Conservation (phyloP, 2,329 filamentous ascomycete species). For the Parascedosporium putredinis region DNA sequence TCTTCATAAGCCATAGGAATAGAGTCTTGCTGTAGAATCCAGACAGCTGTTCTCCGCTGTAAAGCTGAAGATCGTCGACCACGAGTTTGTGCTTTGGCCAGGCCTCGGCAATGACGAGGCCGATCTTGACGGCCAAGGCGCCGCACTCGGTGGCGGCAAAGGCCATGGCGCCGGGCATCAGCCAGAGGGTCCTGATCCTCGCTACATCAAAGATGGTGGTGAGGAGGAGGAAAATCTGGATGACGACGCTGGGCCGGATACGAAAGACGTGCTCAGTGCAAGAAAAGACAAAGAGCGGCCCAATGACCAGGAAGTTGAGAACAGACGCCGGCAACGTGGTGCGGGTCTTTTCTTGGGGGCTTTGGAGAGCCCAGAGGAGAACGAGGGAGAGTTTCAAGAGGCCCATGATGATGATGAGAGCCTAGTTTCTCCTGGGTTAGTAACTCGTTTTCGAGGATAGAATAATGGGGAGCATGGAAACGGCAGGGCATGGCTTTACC, state of each 20-base stretch:
- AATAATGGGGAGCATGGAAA: neutral
- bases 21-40: neutral
- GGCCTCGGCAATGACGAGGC: neutral
- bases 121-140: neutral
- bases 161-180: neutral
- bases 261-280: neutral
- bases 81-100: neutral
- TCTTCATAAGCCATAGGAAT: neutral
- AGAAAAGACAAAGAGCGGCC: neutral
- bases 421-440: slow-evolving; percentile 12
- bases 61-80: neutral
- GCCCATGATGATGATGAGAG: slow-evolving; percentile 17
- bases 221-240: neutral
- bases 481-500: slow-evolving; percentile 12
- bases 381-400: slow-evolving; percentile 22
- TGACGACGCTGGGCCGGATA: neutral
- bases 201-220: neutral
- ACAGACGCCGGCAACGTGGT: neutral
- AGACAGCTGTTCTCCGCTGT: neutral
- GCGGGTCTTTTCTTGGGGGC: neutral
- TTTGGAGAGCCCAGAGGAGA: slow-evolving; percentile 19
- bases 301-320: neutral
- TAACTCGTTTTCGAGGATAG: neutral
- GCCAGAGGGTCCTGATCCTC: neutral
- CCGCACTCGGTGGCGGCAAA: neutral